Evolutionary conservation across 2,329 filamentous ascomycete species (phyloP).

Genomic region (Xylaria sp.): DNA sequence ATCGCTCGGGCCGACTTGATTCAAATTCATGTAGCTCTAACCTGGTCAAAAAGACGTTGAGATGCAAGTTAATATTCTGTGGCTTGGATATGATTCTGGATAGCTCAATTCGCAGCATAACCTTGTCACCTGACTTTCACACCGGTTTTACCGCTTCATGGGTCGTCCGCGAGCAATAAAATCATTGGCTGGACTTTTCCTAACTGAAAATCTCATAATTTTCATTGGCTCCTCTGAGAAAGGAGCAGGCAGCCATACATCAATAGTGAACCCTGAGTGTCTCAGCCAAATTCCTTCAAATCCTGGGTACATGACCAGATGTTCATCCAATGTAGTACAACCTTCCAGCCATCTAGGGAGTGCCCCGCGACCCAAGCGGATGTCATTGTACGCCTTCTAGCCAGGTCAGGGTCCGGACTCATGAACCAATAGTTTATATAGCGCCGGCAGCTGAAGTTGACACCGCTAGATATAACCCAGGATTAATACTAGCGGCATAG

Average conservation of each 20-base stretch:
- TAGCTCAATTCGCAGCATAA: background rate
- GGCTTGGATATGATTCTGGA: background rate
- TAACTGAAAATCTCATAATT: background rate
- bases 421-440: background rate
- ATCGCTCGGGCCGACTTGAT: background rate
- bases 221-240: background rate
- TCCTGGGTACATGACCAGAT: too few species aligned
- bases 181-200: background rate
- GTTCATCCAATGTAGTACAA: background rate
- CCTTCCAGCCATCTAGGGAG: background rate
- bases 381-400: too few species aligned
- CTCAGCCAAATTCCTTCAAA: background rate
- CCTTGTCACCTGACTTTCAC: background rate
- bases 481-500: background rate
- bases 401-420: background rate
- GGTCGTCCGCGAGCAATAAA: background rate
- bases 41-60: background rate
- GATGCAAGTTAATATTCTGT: background rate
- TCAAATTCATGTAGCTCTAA: background rate
- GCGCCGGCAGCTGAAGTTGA: constrained; percentile 1
- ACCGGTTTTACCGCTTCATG: background rate
- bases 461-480: background rate
- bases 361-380: too few species aligned
- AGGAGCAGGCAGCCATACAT: background rate
- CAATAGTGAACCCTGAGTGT: background rate